Percentiles rank a stretch among this genome's conserved stretches.
These are phyloP conservation scores for Salix dunnii DNA, from an alignment of 345 rosid species.

Conservation along the genomic window DNA sequence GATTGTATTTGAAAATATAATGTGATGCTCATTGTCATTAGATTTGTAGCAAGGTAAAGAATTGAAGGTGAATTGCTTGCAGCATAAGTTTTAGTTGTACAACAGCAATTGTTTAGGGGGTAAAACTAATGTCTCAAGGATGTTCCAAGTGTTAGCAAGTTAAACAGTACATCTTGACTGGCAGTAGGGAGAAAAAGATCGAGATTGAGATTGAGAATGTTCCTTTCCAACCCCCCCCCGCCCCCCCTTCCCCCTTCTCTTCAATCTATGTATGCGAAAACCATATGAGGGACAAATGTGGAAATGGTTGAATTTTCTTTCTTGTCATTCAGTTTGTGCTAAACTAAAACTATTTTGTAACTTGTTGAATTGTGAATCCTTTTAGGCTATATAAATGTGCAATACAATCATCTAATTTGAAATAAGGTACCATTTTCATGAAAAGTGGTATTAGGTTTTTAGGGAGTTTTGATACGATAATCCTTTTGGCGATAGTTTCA, in stretches of 20 bases:
- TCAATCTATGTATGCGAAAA: background rate
- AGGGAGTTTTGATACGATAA: background rate
- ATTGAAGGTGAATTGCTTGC: background rate
- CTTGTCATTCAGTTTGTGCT: background rate
- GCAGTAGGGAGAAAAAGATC: background rate
- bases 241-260: background rate
- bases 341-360: constrained; percentile 6
- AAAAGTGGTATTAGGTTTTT: background rate
- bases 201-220: background rate
- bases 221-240: background rate
- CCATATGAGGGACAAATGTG: background rate
- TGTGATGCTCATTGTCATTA: background rate
- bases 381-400: background rate
- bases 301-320: background rate
- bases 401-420: background rate
- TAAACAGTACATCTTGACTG: background rate
- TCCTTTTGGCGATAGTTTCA: background rate
- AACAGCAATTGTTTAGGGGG: background rate
- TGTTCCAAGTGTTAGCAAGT: background rate
- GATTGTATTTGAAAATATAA: background rate
- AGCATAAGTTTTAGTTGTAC: background rate
- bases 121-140: background rate
- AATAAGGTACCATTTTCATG: background rate
- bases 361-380: background rate
- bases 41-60: background rate